Conservation (phyloP, 495 filamentous ascomycete species). For the Annulohypoxylon stygium region DNA sequence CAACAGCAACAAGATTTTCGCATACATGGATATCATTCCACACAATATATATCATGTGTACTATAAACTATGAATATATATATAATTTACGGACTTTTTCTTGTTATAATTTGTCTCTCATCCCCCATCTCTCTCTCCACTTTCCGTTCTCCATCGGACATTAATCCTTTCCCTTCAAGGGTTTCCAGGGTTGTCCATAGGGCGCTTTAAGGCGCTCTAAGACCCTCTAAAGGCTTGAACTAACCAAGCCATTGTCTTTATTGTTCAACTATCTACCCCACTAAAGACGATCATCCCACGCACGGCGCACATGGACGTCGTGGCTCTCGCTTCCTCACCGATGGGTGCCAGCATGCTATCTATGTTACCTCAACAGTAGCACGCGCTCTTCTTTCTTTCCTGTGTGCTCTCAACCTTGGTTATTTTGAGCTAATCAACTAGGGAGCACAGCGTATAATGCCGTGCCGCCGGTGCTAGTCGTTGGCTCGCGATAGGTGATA, state of each 20-base stretch:
- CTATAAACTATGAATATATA: not conserved
- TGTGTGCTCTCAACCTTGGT: slow-evolving; percentile 29
- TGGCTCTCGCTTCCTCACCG: slow-evolving; percentile 48
- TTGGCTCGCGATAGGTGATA: slow-evolving; percentile 14
- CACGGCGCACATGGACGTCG: slow-evolving; percentile 33
- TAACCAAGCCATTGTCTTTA: slow-evolving; percentile 20
- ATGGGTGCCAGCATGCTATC: slow-evolving; percentile 46
- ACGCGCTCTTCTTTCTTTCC: slow-evolving; percentile 24
- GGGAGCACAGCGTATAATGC: slow-evolving; percentile 33
- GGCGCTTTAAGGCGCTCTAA: not conserved
- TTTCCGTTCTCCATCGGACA: slow-evolving; percentile 32
- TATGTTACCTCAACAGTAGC: slow-evolving; percentile 43
- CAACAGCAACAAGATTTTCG: not conserved
- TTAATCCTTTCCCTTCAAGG: slow-evolving; percentile 14
- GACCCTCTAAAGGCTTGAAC: slow-evolving; percentile 3
- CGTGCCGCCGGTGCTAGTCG: slow-evolving; percentile 31
- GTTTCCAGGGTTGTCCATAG: not conserved
- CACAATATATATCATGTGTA: not conserved
- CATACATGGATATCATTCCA: not conserved
- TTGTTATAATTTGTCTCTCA: slow-evolving; percentile 4
- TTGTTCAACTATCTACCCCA: slow-evolving; percentile 25
- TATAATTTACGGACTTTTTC: not conserved
- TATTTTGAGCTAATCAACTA: slow-evolving; percentile 10
- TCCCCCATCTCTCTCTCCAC: slow-evolving; percentile 19
- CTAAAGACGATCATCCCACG: slow-evolving; percentile 40